Conservation (phyloP, 768 basidiomycete genomes). For the Lanmaoa pseudosensibilis region DNA sequence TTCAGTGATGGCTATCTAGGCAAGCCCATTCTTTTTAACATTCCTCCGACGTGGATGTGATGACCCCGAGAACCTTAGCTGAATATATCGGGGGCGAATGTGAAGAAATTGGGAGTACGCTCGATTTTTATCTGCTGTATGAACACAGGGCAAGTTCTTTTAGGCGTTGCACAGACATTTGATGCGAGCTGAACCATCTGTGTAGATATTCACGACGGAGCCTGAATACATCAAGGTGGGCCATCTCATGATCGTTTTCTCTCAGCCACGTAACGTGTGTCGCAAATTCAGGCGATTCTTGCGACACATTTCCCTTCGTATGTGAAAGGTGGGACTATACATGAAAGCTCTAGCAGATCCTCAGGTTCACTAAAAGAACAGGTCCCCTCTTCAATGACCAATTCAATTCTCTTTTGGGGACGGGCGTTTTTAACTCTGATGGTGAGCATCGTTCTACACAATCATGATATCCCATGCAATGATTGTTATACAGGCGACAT, state of each 20-base stretch:
- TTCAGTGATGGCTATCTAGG: constrained; percentile 51
- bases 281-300: constrained; percentile 34
- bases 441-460: constrained; percentile 17
- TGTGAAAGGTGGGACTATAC: constrained; percentile 33
- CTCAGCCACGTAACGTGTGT: neutral
- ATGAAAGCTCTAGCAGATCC: neutral
- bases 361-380: constrained; percentile 5
- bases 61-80: constrained; percentile 5
- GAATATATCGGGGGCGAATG: constrained; percentile 14
- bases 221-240: constrained; percentile 43
- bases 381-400: constrained; percentile 27
- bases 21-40: constrained; percentile 16
- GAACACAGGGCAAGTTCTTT: constrained; percentile 27
- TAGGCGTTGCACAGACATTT: neutral
- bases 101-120: constrained; percentile 24
- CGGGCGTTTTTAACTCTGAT: constrained; percentile 44
- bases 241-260: neutral
- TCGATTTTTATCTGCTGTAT: constrained; percentile 22
- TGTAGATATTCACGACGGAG: constrained; percentile 38
- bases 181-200: neutral
- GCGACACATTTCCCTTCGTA: constrained; percentile 38
- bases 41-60: neutral
- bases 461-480: neutral
- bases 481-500: constrained; percentile 26
- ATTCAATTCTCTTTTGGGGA: constrained; percentile 33